phyloP scores from a whole-genome alignment of 2,329 filamentous ascomycete species.

The Pseudogymnoascus verrucosus region DNA sequence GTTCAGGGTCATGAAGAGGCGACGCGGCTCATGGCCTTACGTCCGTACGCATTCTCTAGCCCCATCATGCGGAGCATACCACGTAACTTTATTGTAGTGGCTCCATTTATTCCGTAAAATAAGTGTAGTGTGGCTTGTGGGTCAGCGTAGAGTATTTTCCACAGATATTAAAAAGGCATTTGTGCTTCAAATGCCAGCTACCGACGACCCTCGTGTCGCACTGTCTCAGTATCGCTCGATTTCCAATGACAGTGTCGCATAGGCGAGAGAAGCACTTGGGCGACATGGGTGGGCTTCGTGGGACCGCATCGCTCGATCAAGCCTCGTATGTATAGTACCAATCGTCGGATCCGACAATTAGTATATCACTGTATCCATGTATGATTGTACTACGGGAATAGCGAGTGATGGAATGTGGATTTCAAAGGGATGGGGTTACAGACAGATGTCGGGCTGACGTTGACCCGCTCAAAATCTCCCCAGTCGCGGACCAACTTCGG shows the following conservation, averaged over 20 bases:
- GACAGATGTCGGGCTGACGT: neutral
- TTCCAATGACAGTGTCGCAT: neutral
- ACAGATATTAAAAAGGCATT: neutral
- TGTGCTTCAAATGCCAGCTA: neutral
- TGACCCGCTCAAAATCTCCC: neutral
- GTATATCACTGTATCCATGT: neutral
- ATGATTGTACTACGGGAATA: neutral
- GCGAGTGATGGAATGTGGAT: neutral
- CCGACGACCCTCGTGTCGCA: neutral
- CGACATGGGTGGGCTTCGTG: neutral
- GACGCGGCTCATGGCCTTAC: constrained; percentile 1
- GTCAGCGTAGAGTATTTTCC: neutral
- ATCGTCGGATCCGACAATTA: neutral
- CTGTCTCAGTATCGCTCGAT: neutral
- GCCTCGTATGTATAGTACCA: neutral
- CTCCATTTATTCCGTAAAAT: neutral
- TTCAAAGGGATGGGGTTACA: neutral
- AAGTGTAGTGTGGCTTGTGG: neutral
- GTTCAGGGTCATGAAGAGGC: neutral
- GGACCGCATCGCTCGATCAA: neutral
- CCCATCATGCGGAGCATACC: neutral
- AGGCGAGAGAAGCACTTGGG: neutral
- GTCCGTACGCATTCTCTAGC: neutral
- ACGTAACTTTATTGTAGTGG: neutral
- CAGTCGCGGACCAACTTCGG: neutral